Evolutionary conservation across 2,329 filamentous ascomycete genomes (phyloP).

Genomic region (Teratosphaeria viscida): DNA sequence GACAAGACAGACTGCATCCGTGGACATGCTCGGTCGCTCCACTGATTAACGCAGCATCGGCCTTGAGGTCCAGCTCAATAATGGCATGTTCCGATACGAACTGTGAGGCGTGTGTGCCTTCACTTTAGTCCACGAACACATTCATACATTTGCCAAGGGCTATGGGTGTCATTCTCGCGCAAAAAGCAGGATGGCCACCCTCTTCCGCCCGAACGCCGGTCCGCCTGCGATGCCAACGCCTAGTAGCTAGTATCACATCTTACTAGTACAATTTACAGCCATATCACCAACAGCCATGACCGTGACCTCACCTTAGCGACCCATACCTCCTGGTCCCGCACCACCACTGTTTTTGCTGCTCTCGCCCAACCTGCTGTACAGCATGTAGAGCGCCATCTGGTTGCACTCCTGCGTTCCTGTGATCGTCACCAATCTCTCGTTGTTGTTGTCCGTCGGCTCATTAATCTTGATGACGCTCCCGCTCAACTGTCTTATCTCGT

Average conservation of each 20-base stretch:
- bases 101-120: neutral
- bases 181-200: neutral
- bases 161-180: neutral
- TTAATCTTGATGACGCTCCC: constrained; percentile 99
- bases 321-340: neutral
- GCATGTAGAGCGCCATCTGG: constrained; percentile 99
- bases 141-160: neutral
- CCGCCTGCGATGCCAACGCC: neutral
- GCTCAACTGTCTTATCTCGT: constrained; percentile 93
- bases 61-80: neutral
- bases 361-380: constrained; percentile 91
- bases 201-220: neutral
- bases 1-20: too few species aligned
- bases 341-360: constrained; percentile 32
- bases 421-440: constrained; percentile 93
- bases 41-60: neutral
- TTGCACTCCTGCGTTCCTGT: constrained; percentile 98
- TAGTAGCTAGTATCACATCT: neutral
- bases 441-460: constrained; percentile 97
- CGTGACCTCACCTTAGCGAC: neutral
- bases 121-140: neutral
- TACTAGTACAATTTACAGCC: neutral
- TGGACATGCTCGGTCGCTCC: neutral
- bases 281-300: neutral
- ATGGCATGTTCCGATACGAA: neutral